Conservation (phyloP, 768 basidiomycete genomes). For the Myochromella boudieri region DNA sequence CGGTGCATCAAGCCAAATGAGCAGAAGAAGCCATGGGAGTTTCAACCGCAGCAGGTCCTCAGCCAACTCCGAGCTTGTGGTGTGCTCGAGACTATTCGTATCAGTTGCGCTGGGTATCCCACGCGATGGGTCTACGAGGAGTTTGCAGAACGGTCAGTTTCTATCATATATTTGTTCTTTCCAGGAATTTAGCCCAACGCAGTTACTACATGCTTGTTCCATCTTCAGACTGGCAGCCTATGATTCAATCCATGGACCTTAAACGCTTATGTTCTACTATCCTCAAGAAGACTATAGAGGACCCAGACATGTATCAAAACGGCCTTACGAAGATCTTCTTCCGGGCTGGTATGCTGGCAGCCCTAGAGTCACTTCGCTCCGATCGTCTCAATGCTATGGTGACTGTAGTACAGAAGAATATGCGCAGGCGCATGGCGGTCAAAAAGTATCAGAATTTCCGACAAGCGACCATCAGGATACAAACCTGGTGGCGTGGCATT, state of each 20-base stretch:
- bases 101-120: constrained; percentile 98
- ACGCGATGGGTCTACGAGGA: constrained; percentile 98
- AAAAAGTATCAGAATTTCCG: constrained; percentile 77
- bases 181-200: constrained; percentile 16
- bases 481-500: constrained; percentile 94
- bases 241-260: constrained; percentile 82
- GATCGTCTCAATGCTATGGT: constrained; percentile 87
- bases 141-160: constrained; percentile 91
- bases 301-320: constrained; percentile 95
- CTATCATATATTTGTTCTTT: neutral
- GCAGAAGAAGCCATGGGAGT: constrained; percentile 94
- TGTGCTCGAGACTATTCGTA: constrained; percentile 97
- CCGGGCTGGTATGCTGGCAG: constrained; percentile 97
- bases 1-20: constrained; percentile 99
- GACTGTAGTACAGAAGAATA: constrained; percentile 97
- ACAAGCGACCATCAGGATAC: constrained; percentile 76
- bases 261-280: constrained; percentile 81
- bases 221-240: constrained; percentile 82
- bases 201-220: constrained; percentile 98
- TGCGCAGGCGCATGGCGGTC: constrained; percentile 82
- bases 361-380: constrained; percentile 87
- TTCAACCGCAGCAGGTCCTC: constrained; percentile 92
- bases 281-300: constrained; percentile 82
- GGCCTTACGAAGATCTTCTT: constrained; percentile 99
- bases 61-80: constrained; percentile 96